Percentiles rank a stretch among this genome's conserved stretches.
phyloP scores from a whole-genome alignment of 2,329 filamentous ascomycete genomes.

The Dichotomopilus funicola region DNA sequence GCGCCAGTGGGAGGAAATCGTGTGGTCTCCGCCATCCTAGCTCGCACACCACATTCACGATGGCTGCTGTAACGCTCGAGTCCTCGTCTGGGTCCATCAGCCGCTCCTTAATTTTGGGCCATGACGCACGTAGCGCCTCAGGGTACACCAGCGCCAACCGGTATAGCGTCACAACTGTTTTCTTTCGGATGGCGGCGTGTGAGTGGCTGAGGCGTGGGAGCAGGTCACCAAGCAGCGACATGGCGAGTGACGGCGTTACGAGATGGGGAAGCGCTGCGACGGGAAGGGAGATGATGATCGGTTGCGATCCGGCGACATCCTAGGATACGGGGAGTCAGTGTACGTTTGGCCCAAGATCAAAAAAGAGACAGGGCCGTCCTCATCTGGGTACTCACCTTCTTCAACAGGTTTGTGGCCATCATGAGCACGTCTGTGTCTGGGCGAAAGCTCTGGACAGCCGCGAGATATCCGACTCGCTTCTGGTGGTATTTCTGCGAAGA shows the following conservation, averaged over 20 bases:
- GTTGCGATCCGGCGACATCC: slow-evolving; percentile 68
- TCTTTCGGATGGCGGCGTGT: slow-evolving; percentile 81
- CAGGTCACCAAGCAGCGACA: slow-evolving; percentile 81
- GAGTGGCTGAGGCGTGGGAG: slow-evolving; percentile 83
- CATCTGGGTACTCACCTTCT: slow-evolving; percentile 54
- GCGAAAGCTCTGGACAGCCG: slow-evolving; percentile 91
- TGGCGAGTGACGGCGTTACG: slow-evolving; percentile 84
- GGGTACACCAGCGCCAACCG: slow-evolving; percentile 92
- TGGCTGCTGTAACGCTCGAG: slow-evolving; percentile 86
- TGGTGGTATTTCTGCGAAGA: slow-evolving; percentile 90
- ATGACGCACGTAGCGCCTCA: slow-evolving; percentile 83
- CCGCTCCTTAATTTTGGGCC: slow-evolving; percentile 95
- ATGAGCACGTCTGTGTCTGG: slow-evolving; percentile 95
- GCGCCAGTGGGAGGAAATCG: slow-evolving; percentile 88
- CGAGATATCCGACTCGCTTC: slow-evolving; percentile 91
- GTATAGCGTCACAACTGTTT: slow-evolving; percentile 92
- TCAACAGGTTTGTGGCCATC: slow-evolving; percentile 92
- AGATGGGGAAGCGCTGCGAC: slow-evolving; percentile 89
- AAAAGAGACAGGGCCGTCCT: slow-evolving; percentile 25
- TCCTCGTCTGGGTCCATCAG: slow-evolving; percentile 87
- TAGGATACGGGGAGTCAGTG: slow-evolving; percentile 26
- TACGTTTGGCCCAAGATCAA: not conserved
- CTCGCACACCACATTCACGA: slow-evolving; percentile 95
- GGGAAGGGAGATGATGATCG: slow-evolving; percentile 75
- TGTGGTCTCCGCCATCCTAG: slow-evolving; percentile 88